These are phyloP conservation scores for Pyracantha coccinea DNA, from an alignment of 331 rosid genomes.

Conservation along the genomic window DNA sequence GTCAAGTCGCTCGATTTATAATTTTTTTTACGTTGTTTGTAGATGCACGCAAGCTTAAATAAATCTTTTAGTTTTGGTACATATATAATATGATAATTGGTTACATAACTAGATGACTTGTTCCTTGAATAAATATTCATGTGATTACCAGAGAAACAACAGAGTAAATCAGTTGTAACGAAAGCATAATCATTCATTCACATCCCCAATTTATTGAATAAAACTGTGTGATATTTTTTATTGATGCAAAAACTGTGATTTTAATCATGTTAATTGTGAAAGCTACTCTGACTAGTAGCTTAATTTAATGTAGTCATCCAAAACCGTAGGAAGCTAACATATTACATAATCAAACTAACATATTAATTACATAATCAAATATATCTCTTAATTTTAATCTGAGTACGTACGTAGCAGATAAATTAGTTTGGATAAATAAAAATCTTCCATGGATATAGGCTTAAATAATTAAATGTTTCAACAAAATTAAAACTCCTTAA, in stretches of 20 bases:
- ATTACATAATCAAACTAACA: background rate
- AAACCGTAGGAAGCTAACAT: background rate
- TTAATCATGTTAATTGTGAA: background rate
- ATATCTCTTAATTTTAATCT: background rate
- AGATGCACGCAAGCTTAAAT: background rate
- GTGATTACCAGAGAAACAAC: background rate
- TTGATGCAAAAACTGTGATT: background rate
- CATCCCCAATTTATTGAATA: background rate
- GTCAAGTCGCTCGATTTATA: background rate
- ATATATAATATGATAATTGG: background rate
- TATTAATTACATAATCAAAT: too few relatives aligned
- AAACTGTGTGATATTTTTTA: background rate
- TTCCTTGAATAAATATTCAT: background rate
- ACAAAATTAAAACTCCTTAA: background rate
- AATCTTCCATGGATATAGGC: background rate
- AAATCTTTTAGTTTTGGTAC: background rate
- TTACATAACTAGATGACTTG: constrained; percentile 25
- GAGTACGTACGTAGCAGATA: background rate
- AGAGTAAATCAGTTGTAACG: background rate
- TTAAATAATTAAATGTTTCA: background rate
- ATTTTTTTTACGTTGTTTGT: background rate
- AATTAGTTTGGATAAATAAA: background rate
- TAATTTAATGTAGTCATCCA: background rate
- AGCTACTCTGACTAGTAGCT: background rate
- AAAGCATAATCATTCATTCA: background rate